Conservation (phyloP, 441 rosid species). For the Populus hybrid region DNA sequence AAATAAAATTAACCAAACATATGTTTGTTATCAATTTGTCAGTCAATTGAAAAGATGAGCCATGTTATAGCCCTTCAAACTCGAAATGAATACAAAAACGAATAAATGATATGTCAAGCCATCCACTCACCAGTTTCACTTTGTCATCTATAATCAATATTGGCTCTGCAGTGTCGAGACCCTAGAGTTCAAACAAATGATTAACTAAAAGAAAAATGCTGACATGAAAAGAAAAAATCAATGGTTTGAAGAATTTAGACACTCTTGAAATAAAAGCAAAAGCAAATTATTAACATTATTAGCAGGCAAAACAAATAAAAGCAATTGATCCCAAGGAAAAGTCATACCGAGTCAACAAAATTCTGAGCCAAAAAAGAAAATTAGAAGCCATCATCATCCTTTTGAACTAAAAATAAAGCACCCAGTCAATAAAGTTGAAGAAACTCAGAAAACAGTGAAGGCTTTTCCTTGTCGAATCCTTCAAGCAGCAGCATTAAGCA, state of each 20-base stretch:
- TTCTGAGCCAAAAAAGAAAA: not conserved
- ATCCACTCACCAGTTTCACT: conserved; percentile 40
- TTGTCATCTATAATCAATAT: conserved; percentile 46
- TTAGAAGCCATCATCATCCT: not conserved
- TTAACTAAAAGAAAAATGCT: not conserved
- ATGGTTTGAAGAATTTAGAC: not conserved
- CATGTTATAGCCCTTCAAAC: not conserved
- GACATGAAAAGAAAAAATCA: not conserved
- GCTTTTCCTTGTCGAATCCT: not conserved
- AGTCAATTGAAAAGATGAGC: not conserved
- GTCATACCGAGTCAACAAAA: not conserved
- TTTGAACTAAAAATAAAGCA: not conserved
- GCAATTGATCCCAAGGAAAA: not conserved
- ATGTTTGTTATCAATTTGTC: not conserved
- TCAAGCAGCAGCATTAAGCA: not conserved
- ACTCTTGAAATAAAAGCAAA: not conserved
- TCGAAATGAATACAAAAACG: not conserved
- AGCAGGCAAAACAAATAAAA: not conserved
- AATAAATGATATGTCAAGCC: not conserved
- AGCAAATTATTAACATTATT: not conserved
- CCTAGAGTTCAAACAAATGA: conserved; percentile 34
- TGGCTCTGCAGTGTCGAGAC: conserved; percentile 54
- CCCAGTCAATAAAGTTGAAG: not conserved
- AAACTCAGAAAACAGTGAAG: not conserved
- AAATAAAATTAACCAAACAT: not conserved